Conservation (phyloP, 345 rosid species). For the Ailanthus altissimus region DNA sequence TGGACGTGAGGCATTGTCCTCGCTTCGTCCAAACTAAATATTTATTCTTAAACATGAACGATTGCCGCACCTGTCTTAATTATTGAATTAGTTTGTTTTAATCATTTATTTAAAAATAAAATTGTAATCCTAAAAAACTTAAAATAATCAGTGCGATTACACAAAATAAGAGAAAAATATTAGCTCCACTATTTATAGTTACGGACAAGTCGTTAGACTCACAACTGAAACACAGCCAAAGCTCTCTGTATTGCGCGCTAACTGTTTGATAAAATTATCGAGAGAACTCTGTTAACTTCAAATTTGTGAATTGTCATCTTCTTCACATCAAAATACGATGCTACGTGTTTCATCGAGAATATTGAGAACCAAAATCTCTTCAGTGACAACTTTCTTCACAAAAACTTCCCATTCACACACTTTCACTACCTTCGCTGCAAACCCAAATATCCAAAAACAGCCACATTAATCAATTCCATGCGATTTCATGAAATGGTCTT, state of each 20-base stretch:
- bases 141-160: too few relatives aligned
- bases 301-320: background rate
- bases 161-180: too few relatives aligned
- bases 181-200: too few relatives aligned
- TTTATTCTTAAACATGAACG: too few relatives aligned
- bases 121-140: too few relatives aligned
- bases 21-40: too few relatives aligned
- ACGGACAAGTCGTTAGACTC: too few relatives aligned
- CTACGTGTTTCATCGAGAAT: conserved; percentile 21
- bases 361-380: background rate
- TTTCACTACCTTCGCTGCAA: conserved; percentile 32
- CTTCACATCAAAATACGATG: conserved; percentile 7
- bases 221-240: too few relatives aligned
- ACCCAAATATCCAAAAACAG: conserved; percentile 16
- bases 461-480: conserved; percentile 42
- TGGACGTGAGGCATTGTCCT: too few relatives aligned
- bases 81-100: too few relatives aligned
- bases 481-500: conserved; percentile 58
- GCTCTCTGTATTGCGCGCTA: background rate
- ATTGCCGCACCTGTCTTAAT: too few relatives aligned
- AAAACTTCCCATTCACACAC: conserved; percentile 20
- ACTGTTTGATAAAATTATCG: conserved; percentile 13
- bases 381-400: conserved; percentile 19
- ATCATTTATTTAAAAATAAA: too few relatives aligned
- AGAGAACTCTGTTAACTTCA: background rate